phyloP scores from a whole-genome alignment of 2,329 filamentous ascomycete species.

The Ophiocordyceps camponoti-saundersi region DNA sequence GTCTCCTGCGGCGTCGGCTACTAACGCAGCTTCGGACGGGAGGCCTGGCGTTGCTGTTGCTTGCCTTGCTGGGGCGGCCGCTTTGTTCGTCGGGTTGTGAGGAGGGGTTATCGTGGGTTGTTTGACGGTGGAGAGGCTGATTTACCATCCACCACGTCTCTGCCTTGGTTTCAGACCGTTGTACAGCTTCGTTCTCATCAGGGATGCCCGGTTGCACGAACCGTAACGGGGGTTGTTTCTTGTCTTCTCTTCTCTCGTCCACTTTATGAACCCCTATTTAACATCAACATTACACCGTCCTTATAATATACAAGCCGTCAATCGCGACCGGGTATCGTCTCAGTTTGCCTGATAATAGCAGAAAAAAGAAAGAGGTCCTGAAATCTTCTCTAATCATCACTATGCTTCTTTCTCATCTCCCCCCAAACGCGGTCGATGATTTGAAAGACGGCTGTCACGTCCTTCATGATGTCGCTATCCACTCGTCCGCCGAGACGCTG shows the following conservation, averaged over 20 bases:
- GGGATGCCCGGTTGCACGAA: too few species aligned
- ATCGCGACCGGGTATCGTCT: too few species aligned
- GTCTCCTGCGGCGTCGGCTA: neutral
- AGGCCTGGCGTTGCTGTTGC: neutral
- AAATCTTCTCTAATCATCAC: neutral
- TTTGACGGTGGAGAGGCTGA: neutral
- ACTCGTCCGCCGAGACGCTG: conserved; percentile 65
- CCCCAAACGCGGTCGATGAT: conserved; percentile 70
- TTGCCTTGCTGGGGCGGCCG: neutral
- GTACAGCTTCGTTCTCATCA: too few species aligned
- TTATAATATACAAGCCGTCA: too few species aligned
- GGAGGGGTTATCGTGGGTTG: neutral
- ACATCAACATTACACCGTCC: too few species aligned
- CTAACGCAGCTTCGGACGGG: neutral
- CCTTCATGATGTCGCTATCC: conserved; percentile 53
- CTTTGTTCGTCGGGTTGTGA: neutral
- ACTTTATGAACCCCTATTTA: too few species aligned
- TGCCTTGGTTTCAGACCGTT: too few species aligned
- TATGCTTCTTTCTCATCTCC: conserved; percentile 27
- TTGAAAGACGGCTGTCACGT: conserved; percentile 83
- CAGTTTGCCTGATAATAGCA: too few species aligned
- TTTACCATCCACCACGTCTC: neutral
- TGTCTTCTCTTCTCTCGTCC: neutral
- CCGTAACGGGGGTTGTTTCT: neutral
- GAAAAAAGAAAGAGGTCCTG: neutral